These are phyloP conservation scores for Apiospora phragmitis DNA, from an alignment of 2,329 filamentous ascomycete genomes.

Conservation along the genomic window DNA sequence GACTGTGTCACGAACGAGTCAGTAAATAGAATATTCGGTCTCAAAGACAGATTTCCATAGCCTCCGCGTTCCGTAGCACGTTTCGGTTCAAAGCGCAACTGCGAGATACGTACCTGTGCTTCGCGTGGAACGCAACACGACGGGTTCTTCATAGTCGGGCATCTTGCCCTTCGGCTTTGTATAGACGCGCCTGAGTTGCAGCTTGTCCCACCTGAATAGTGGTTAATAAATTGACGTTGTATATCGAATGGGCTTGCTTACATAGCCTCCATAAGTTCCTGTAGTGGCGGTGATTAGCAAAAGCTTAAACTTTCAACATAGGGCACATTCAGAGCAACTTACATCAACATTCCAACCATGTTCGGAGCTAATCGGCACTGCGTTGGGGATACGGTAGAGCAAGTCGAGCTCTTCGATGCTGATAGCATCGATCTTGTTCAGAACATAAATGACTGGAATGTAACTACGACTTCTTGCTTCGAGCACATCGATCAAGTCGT, in stretches of 20 bases:
- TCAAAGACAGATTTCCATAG: background rate
- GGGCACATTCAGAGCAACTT: background rate
- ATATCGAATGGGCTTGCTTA: slow-evolving; percentile 33
- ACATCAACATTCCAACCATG: slow-evolving; percentile 93
- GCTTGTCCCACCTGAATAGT: slow-evolving; percentile 76
- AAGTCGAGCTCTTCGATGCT: slow-evolving; percentile 97
- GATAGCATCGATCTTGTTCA: slow-evolving; percentile 99
- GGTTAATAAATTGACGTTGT: background rate
- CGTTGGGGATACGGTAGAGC: slow-evolving; percentile 94
- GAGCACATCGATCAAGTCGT: slow-evolving; percentile 93
- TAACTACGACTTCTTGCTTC: slow-evolving; percentile 95
- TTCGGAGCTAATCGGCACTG: slow-evolving; percentile 95
- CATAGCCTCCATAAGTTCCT: slow-evolving; percentile 92
- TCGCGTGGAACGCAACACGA: slow-evolving; percentile 79
- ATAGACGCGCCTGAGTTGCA: slow-evolving; percentile 88
- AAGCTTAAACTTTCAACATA: background rate
- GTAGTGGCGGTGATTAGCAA: background rate
- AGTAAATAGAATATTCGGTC: background rate
- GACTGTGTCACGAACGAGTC: slow-evolving; percentile 43
- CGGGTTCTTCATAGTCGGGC: slow-evolving; percentile 89
- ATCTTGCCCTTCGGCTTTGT: slow-evolving; percentile 96
- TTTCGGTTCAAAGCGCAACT: background rate
- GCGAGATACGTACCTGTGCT: slow-evolving; percentile 55
- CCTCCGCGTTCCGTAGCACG: background rate
- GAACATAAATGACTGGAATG: slow-evolving; percentile 97